phyloP scores from a whole-genome alignment of 768 basidiomycete species.

The Hebeloma cylindrosporum region DNA sequence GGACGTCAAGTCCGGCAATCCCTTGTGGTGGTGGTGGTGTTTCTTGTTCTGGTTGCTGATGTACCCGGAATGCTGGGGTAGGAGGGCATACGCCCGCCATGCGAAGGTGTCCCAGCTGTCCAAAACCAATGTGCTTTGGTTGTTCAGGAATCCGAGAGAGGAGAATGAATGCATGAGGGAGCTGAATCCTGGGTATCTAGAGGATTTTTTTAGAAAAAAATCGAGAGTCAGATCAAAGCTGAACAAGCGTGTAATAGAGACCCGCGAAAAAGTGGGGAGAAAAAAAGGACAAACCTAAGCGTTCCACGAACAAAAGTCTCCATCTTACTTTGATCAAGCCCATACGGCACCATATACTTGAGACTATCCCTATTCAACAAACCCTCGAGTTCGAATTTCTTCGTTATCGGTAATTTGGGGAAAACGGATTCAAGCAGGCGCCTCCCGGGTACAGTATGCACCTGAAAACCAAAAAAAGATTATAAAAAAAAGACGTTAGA shows the following conservation, averaged over 20 bases:
- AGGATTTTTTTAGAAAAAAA: neutral
- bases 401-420: conserved; percentile 62
- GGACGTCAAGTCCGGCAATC: no score
- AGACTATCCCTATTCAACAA: conserved; percentile 84
- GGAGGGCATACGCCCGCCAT: no score
- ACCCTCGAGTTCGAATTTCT: conserved; percentile 71
- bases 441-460: conserved; percentile 32
- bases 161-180: conserved; percentile 72
- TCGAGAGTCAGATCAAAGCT: neutral
- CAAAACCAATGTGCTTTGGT: conserved; percentile 33
- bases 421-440: conserved; percentile 60
- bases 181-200: conserved; percentile 83
- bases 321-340: conserved; percentile 42
- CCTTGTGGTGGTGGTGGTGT: conserved; percentile 8
- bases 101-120: conserved; percentile 41
- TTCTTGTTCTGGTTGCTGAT: conserved; percentile 23
- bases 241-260: no score
- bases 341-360: conserved; percentile 66
- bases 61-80: no score
- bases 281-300: conserved; percentile 53
- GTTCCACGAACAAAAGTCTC: conserved; percentile 83
- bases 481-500: neutral
- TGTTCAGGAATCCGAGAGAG: conserved; percentile 64
- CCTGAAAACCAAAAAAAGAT: neutral
- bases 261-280: no score